phyloP scores from a whole-genome alignment of 148 eudicot genomes.

The Gaultheria prostrata region DNA sequence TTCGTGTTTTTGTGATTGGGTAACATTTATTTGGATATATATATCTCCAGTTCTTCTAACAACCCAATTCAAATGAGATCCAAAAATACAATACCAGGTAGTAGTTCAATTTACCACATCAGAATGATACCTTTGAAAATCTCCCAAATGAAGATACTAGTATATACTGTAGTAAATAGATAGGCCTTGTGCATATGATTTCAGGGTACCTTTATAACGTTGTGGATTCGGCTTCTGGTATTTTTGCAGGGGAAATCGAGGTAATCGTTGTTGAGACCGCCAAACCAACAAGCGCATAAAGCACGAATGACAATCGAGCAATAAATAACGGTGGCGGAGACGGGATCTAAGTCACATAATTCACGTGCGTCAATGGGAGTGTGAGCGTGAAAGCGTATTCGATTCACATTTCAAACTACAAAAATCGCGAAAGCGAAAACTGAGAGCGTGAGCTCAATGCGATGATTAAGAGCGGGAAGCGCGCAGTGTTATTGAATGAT shows the following conservation, averaged over 20 bases:
- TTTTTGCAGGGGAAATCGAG: neutral
- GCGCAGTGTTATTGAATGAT: too few relatives aligned
- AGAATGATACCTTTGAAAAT: neutral
- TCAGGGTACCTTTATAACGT: neutral
- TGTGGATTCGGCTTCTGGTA: neutral
- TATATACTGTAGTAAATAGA: neutral
- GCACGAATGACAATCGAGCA: neutral
- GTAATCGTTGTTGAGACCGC: neutral
- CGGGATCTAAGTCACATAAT: too few relatives aligned
- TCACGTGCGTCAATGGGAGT: too few relatives aligned
- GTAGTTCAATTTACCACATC: neutral
- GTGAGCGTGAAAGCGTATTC: too few relatives aligned
- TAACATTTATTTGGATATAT: neutral
- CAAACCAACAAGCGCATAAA: neutral
- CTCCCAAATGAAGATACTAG: neutral
- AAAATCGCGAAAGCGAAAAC: too few relatives aligned
- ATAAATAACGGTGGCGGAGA: too few relatives aligned
- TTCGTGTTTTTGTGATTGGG: constrained; percentile 2
- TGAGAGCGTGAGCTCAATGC: too few relatives aligned
- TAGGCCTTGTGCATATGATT: neutral
- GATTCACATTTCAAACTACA: too few relatives aligned
- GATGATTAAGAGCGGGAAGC: too few relatives aligned
- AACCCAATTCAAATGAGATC: neutral
- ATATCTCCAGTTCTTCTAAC: neutral
- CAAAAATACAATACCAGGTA: neutral